Evolutionary conservation across 2,329 filamentous ascomycete species (phyloP), one percentile per base, ranked within the genome.

Genomic region (Fusarium stilboides): DNA sequence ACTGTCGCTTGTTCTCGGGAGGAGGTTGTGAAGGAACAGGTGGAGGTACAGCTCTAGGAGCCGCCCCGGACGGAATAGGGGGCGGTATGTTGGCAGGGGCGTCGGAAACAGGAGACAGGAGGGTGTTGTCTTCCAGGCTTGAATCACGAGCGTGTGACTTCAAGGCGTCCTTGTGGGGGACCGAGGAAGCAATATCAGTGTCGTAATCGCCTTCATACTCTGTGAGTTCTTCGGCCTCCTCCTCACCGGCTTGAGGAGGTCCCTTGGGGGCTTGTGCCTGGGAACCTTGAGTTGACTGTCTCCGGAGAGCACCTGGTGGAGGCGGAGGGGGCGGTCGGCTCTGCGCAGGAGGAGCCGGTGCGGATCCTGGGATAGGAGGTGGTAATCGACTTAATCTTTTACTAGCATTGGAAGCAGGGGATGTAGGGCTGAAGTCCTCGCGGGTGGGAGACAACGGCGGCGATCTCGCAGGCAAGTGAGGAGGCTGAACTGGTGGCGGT

Each of bases 121-220:
- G 81, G 5, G 87, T 87, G 39, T 86, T 89, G 59, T 92, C 90
- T 65, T 97, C 94, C 55, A 92, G 77, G 76, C 92, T 97, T 8
- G 91, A 88, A 45, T 95, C 93, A 55, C 91, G 88, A 9, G 87
- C 88, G 78, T 97, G 94, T 10, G 93, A 84, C 78, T 95, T 97
- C 65, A 98, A 80, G 1, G 95, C 94, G 81, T 97, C 95, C 80
- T 97, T 98, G 79, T 97, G 94, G 57, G 92, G 93, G n/a, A 89
- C 94, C 12, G 93, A 91, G n/a, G 94, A 93, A 3, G 92, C 94
- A 76, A 98, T 98, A 77, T 98, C 96, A 8, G 96, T 98, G 74
- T 98, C 96, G 77, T 98, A 98, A 76, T 98, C 96, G 8, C 95
- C 96, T 77, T 99, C 96, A 76, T 98, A 98, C 76, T 98, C 95